Evolutionary conservation across 805 yeast species (phyloP).

Genomic region (Komagataella pseudopastoris): DNA sequence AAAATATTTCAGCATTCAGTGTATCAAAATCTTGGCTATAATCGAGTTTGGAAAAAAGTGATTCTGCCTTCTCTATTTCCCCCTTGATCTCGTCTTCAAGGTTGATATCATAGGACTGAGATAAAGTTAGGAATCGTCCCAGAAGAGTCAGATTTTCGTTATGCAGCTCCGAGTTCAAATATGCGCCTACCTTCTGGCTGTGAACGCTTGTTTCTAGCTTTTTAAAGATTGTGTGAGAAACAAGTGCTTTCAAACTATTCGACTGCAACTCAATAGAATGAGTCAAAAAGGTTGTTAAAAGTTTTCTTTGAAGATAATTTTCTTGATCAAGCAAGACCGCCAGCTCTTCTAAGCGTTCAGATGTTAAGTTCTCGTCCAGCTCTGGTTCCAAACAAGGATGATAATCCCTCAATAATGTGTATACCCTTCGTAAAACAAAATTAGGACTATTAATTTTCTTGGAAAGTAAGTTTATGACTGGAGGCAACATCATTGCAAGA

Average conservation of each 20-base stretch:
- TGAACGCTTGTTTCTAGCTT: slow-evolving; percentile 9
- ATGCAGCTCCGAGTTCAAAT: neutral
- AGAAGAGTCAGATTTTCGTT: slow-evolving; percentile 11
- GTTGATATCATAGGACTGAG: slow-evolving; percentile 56
- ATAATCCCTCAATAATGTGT: slow-evolving; percentile 47
- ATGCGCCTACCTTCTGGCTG: neutral
- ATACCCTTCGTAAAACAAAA: slow-evolving; percentile 48
- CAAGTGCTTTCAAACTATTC: neutral
- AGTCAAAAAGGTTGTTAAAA: slow-evolving; percentile 51
- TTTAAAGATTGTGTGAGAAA: neutral
- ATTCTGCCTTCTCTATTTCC: slow-evolving; percentile 21
- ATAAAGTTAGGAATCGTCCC: slow-evolving; percentile 23
- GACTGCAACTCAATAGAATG: slow-evolving; percentile 24
- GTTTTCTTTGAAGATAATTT: slow-evolving; percentile 44
- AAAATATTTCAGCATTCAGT: slow-evolving; percentile 24
- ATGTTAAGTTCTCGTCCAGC: slow-evolving; percentile 9
- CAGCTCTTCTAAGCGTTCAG: slow-evolving; percentile 25
- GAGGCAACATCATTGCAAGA: slow-evolving; percentile 50
- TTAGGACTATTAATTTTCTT: neutral
- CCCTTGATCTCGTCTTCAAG: slow-evolving; percentile 24
- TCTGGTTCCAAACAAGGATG: slow-evolving; percentile 29
- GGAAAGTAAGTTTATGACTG: slow-evolving; percentile 33
- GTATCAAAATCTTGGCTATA: slow-evolving; percentile 11
- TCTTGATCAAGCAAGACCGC: slow-evolving; percentile 36
- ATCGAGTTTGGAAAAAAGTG: slow-evolving; percentile 24